Conservation (phyloP, 2,329 filamentous ascomycete genomes). For the Sarocladium brachiariae region DNA sequence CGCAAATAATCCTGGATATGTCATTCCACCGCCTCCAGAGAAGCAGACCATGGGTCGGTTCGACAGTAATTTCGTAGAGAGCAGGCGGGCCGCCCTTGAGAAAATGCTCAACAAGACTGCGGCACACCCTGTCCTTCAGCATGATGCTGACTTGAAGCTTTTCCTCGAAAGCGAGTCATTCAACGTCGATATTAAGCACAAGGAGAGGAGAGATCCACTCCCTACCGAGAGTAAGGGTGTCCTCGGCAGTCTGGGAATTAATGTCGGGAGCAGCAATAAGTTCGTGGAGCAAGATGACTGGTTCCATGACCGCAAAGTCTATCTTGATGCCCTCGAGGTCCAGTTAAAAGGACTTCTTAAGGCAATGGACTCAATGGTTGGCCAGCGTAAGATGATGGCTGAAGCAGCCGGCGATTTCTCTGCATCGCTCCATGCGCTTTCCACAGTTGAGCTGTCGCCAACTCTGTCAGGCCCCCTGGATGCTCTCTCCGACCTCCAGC, state of each 20-base stretch:
- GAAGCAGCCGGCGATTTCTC: constrained; percentile 94
- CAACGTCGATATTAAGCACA: constrained; percentile 95
- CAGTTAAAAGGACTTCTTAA: constrained; percentile 88
- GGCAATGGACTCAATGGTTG: constrained; percentile 87
- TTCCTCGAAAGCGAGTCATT: constrained; percentile 96
- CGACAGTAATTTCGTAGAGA: constrained; percentile 94
- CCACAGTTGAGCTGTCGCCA: constrained; percentile 86
- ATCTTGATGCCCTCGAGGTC: constrained; percentile 87
- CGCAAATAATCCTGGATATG: constrained; percentile 87
- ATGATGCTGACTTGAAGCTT: constrained; percentile 89
- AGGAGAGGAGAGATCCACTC: constrained; percentile 82
- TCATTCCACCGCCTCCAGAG: constrained; percentile 92
- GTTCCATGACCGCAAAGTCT: constrained; percentile 96
- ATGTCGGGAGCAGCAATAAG: constrained; percentile 70
- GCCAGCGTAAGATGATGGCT: constrained; percentile 85
- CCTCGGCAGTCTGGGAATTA: constrained; percentile 76
- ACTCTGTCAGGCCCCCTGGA: constrained; percentile 83
- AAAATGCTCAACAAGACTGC: constrained; percentile 98
- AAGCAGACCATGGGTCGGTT: constrained; percentile 97
- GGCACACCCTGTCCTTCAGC: constrained; percentile 80
- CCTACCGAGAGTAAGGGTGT: constrained; percentile 89
- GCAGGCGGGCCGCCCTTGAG: constrained; percentile 81
- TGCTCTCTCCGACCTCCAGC: constrained; percentile 84
- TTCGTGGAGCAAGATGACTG: constrained; percentile 99
- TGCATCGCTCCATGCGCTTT: constrained; percentile 83